Base-by-base conservation (phyloP, 768 basidiomycete genomes). In the Exsudoporus frostii region DNA sequence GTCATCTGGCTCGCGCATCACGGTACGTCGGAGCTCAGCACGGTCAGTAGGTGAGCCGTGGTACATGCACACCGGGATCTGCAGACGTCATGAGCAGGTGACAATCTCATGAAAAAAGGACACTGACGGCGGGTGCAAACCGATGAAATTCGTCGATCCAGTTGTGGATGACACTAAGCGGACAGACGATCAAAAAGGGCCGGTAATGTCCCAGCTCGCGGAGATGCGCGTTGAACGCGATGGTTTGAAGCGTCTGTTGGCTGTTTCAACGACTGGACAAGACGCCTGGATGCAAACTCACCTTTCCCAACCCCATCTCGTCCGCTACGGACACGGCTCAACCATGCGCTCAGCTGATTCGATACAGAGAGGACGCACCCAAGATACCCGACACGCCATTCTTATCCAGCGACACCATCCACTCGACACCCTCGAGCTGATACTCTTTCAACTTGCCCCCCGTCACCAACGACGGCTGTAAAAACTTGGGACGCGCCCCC, bases 221-320 rank as follows among this genome's bases (percentile, higher is more conserved):
- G 1, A 99, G 78, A 70, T 94, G 88, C 0, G 95, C 95, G 53
- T 91, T 83, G 68, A 98, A 97, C 0, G 95, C 84, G 40, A 99
- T 99, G 0, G 86, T 90, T 78, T 99, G 97, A 0, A 98, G 77
- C 0, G 97, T 99, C 90, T 97, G 53, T 53, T 25, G 36, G 38
- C 37, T 3, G 14, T 10, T 2, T 19, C 41, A 13, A 32, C 8
- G n/a, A 44, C n/a, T 17, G 7, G 9, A 5, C 32, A 25, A 33
- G 10, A n/a, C 19, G 5, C 14, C 1, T 1, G 10, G 30, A 48
- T 42, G 13, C 7, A 51, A 58, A 58, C 68, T 32, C 55, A 85
- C 87, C 78, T 89, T 92, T 46, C 93, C 93, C 1, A 96, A 73
- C 19, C 93, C 94, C 94, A 97, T 97, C 67, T 97, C 94, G 62